Conservation (phyloP, 805 yeast genomes). For the Wickerhamomyces sydowiorum region DNA sequence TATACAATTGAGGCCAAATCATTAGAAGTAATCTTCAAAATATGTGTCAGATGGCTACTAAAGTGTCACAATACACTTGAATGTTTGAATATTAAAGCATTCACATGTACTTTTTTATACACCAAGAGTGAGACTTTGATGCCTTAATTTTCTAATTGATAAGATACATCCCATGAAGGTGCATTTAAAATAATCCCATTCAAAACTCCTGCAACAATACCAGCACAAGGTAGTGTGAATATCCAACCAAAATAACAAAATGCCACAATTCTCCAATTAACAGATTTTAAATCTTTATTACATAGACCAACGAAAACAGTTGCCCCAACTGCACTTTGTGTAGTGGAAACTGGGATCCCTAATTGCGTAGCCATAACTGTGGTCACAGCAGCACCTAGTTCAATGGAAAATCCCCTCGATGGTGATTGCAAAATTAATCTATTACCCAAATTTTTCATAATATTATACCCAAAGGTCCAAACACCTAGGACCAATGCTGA, state of each 20-base stretch:
- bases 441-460: constrained; percentile 69
- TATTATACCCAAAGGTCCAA: constrained; percentile 68
- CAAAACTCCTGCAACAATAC: constrained; percentile 61
- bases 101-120: no score
- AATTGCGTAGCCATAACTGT: constrained; percentile 71
- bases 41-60: no score
- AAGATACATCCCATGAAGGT: no score
- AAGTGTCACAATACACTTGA: no score
- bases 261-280: constrained; percentile 71
- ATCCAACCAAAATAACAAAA: constrained; percentile 75
- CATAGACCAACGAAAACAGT: constrained; percentile 72
- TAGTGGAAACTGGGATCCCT: constrained; percentile 68
- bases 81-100: no score
- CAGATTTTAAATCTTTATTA: constrained; percentile 55
- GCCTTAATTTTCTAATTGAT: background rate
- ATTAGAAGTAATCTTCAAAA: no score
- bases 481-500: constrained; percentile 59
- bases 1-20: no score
- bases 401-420: constrained; percentile 71
- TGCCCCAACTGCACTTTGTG: constrained; percentile 76
- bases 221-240: constrained; percentile 68
- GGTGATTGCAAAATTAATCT: constrained; percentile 73
- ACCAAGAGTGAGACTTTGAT: no score
- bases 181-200: constrained; percentile 62
- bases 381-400: constrained; percentile 73